These are phyloP conservation scores for Chalaropsis ovoidea DNA, from an alignment of 2,329 filamentous ascomycete genomes.

Conservation along the genomic window DNA sequence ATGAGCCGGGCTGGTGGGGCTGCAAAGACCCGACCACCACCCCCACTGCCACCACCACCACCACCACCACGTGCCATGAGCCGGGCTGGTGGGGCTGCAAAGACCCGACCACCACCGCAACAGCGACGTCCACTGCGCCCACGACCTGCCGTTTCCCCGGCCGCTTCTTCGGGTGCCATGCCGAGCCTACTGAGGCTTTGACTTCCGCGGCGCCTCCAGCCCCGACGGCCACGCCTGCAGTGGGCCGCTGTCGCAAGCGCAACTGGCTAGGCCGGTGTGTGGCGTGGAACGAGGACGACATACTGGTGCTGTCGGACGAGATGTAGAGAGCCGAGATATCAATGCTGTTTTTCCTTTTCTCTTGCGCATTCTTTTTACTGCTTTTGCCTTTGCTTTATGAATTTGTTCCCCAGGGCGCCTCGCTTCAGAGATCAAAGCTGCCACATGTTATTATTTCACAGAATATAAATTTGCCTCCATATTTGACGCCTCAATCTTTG, in stretches of 20 bases:
- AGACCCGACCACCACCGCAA: slow-evolving; percentile 35
- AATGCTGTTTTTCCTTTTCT: background rate
- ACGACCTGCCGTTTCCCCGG: slow-evolving; percentile 40
- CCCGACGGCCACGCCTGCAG: slow-evolving; percentile 29
- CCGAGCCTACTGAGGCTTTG: slow-evolving; percentile 32
- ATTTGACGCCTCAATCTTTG: no score
- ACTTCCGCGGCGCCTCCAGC: slow-evolving; percentile 29
- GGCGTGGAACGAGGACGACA: slow-evolving; percentile 31
- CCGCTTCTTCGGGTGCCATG: slow-evolving; percentile 41
- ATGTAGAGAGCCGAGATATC: slow-evolving; percentile 28
- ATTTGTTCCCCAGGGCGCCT: background rate
- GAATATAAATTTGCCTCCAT: background rate
- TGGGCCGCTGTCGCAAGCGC: slow-evolving; percentile 32
- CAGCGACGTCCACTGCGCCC: slow-evolving; percentile 26
- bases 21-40: slow-evolving; percentile 44
- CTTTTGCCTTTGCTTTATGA: background rate
- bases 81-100: slow-evolving; percentile 61
- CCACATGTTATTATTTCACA: slow-evolving; percentile 1
- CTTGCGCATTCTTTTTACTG: background rate
- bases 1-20: slow-evolving; percentile 56
- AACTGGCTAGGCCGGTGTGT: slow-evolving; percentile 39
- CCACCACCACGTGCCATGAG: slow-evolving; percentile 46
- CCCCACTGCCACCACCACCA: slow-evolving; percentile 37
- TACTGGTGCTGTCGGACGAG: slow-evolving; percentile 31
- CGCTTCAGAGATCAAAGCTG: background rate